These are phyloP conservation scores for Silybum marianum DNA, from an alignment of 129 eudicot genomes.

Conservation along the genomic window DNA sequence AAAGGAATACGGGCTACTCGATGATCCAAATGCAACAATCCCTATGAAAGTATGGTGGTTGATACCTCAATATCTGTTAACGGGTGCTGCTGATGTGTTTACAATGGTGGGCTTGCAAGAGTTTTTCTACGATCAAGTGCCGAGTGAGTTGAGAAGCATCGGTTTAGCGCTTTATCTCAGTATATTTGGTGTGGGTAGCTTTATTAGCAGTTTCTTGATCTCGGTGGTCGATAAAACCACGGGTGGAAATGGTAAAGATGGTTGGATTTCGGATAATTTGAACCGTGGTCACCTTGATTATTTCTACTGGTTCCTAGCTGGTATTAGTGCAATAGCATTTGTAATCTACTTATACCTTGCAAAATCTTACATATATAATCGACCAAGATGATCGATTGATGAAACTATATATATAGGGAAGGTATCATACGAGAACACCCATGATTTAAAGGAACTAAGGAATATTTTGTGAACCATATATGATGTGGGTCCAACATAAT, in stretches of 20 bases:
- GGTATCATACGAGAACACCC: no score
- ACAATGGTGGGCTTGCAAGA: constrained; percentile 79
- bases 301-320: constrained; percentile 74
- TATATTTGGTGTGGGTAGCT: constrained; percentile 64
- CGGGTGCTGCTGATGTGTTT: constrained; percentile 55
- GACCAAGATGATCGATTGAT: constrained; percentile 8
- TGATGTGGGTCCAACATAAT: no score
- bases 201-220: constrained; percentile 70
- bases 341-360: constrained; percentile 45
- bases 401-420: not conserved
- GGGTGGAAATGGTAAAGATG: constrained; percentile 38
- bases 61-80: constrained; percentile 59
- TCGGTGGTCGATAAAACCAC: constrained; percentile 48
- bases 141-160: constrained; percentile 56
- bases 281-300: constrained; percentile 76
- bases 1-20: constrained; percentile 44
- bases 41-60: constrained; percentile 85
- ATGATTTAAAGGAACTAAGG: no score
- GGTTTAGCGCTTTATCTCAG: constrained; percentile 66
- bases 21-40: constrained; percentile 45
- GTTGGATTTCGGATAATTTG: constrained; percentile 70
- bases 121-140: constrained; percentile 72
- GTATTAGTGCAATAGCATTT: constrained; percentile 47
- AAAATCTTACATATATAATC: constrained; percentile 51
- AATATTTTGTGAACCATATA: no score